Percentiles rank a stretch among this genome's conserved stretches.
These are phyloP conservation scores for Ascochyta lentis DNA, from an alignment of 2,329 filamentous ascomycete genomes.

Conservation along the genomic window DNA sequence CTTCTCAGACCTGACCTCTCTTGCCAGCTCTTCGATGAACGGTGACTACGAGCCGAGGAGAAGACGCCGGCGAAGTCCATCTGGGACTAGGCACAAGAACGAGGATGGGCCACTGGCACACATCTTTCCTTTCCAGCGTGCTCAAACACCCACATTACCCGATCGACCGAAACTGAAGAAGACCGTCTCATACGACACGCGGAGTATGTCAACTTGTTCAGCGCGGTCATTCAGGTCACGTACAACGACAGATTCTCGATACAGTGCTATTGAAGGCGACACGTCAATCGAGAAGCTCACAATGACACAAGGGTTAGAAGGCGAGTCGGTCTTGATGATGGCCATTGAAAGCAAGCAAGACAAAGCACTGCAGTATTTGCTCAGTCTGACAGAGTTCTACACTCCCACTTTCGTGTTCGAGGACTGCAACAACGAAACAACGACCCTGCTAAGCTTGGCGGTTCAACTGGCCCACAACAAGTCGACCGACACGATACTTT, in stretches of 20 bases:
- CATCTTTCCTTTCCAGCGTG: constrained; percentile 87
- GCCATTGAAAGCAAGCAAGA: constrained; percentile 66
- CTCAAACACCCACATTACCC: constrained; percentile 55
- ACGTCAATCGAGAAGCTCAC: constrained; percentile 80
- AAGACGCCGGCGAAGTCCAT: constrained; percentile 31
- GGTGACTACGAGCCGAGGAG: constrained; percentile 34
- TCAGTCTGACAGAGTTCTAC: constrained; percentile 79
- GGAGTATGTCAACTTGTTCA: constrained; percentile 87
- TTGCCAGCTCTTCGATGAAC: constrained; percentile 38
- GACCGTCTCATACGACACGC: constrained; percentile 83
- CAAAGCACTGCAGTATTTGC: constrained; percentile 77
- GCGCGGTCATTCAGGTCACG: constrained; percentile 82
- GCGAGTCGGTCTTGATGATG: constrained; percentile 78
- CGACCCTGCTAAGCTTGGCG: constrained; percentile 86
- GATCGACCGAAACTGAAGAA: constrained; percentile 69
- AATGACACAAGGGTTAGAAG: constrained; percentile 71
- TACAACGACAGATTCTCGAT: constrained; percentile 68
- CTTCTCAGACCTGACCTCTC: constrained; percentile 35
- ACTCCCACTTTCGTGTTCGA: constrained; percentile 73
- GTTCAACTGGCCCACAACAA: constrained; percentile 82
- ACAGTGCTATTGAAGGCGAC: constrained; percentile 82
- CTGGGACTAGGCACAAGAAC: constrained; percentile 23
- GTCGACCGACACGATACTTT: constrained; percentile 76
- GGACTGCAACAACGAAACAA: constrained; percentile 88
- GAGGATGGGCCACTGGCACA: constrained; percentile 67